Conservation (phyloP, 495 filamentous ascomycete species). For the Achaetomiella virescens region DNA sequence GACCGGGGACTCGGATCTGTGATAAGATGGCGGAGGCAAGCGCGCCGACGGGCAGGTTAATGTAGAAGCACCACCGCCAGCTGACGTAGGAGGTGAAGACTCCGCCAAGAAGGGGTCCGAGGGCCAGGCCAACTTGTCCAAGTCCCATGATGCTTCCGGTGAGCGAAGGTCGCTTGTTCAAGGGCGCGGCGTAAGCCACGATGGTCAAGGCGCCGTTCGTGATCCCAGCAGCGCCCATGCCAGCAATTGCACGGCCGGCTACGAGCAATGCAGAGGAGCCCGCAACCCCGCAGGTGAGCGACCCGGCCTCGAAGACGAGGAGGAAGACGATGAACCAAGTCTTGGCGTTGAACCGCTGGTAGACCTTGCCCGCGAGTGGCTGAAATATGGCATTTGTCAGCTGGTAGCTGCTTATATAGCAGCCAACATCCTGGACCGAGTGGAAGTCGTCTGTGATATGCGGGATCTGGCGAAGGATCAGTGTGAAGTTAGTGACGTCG, state of each 20-base stretch:
- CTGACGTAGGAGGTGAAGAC: conserved; percentile 41
- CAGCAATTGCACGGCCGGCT: conserved; percentile 50
- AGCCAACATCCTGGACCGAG: conserved; percentile 42
- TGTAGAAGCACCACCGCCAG: conserved; percentile 65
- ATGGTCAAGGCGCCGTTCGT: conserved; percentile 37
- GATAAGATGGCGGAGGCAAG: conserved; percentile 52
- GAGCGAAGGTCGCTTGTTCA: conserved; percentile 34
- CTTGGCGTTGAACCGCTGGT: conserved; percentile 41
- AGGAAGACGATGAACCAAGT: conserved; percentile 36
- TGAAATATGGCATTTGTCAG: conserved; percentile 46
- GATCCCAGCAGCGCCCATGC: conserved; percentile 40
- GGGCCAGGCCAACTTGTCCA: conserved; percentile 64
- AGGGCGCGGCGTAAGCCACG: conserved; percentile 25
- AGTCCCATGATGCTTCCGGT: conserved; percentile 35
- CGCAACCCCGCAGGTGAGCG: conserved; percentile 47
- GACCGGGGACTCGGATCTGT: conserved; percentile 43
- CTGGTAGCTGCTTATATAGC: conserved; percentile 50
- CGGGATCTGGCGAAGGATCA: conserved; percentile 32
- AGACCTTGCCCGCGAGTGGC: conserved; percentile 48
- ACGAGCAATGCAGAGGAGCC: conserved; percentile 44
- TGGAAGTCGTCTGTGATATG: conserved; percentile 44
- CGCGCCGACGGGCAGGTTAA: conserved; percentile 63
- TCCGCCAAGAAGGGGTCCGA: conserved; percentile 58
- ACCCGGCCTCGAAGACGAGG: conserved; percentile 41
- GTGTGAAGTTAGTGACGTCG: not conserved